A percentile compares a stretch with the other conserved stretches of the same genome.
Evolutionary conservation across 1,284 basidiomycete genomes (phyloP).

Genomic region (Trichosporon coremiiforme): DNA sequence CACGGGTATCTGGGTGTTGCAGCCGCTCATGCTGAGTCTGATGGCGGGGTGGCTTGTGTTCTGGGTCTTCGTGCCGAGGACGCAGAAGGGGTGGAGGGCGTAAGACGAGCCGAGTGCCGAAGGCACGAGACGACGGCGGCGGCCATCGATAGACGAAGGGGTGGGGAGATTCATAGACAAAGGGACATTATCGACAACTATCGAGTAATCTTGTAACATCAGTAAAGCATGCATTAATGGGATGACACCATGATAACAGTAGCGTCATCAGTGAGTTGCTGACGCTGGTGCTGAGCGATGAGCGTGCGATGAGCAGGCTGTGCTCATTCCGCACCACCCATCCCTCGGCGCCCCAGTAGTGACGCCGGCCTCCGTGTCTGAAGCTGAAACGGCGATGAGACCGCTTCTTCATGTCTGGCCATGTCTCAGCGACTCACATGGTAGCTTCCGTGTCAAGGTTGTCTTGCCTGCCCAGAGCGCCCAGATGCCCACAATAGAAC

Average conservation of each 20-base stretch:
- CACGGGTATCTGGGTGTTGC: conserved; percentile 51
- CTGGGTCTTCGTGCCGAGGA: conserved; percentile 34
- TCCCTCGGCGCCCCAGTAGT: neutral
- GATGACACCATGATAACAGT: too few species aligned
- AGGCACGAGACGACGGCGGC: too few species aligned
- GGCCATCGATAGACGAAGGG: too few species aligned
- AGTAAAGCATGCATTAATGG: too few species aligned
- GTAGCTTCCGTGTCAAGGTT: too few species aligned
- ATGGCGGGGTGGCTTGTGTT: conserved; percentile 38
- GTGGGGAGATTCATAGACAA: too few species aligned
- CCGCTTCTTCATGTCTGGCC: neutral
- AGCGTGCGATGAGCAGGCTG: too few species aligned
- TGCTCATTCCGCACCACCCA: too few species aligned
- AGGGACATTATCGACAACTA: too few species aligned
- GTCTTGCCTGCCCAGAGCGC: neutral
- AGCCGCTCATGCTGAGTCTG: conserved; percentile 49
- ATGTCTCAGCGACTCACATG: neutral
- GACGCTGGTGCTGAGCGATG: too few species aligned
- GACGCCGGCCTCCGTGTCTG: neutral
- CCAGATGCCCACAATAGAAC: neutral
- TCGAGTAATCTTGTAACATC: too few species aligned
- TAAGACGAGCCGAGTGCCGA: neutral
- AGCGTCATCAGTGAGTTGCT: too few species aligned
- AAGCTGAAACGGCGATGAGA: neutral
- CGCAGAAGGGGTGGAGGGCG: conserved; percentile 6